Percentiles rank a stretch among this genome's conserved stretches.
phyloP scores from a whole-genome alignment of 2,329 filamentous ascomycete species.

The Amesomyces nigricolor region DNA sequence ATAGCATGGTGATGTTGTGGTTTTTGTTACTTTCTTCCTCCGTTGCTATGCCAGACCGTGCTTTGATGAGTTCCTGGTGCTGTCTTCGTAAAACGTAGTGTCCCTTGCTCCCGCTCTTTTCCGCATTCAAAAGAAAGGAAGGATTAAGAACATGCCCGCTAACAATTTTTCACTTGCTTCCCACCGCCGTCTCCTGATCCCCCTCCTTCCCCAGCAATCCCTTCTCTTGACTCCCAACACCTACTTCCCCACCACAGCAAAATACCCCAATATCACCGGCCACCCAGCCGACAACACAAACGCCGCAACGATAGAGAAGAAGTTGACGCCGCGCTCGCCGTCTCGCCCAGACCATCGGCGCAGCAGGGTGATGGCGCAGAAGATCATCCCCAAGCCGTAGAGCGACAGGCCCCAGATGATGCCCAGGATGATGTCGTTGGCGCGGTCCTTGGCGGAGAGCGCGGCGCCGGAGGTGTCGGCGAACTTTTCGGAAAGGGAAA shows the following conservation, averaged over 20 bases:
- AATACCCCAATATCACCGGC: conserved; percentile 26
- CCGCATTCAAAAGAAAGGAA: too few species aligned
- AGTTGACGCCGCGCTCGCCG: conserved; percentile 28
- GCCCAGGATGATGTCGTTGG: conserved; percentile 31
- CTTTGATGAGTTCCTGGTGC: too few species aligned
- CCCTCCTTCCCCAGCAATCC: background rate
- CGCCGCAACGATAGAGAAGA: conserved; percentile 23
- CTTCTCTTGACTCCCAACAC: background rate
- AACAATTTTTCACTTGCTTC: too few species aligned
- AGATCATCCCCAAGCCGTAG: conserved; percentile 39
- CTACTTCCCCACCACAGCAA: conserved; percentile 13
- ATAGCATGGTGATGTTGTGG: too few species aligned
- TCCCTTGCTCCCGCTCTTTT: too few species aligned
- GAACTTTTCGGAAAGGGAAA: conserved; percentile 33
- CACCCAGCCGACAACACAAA: conserved; percentile 25
- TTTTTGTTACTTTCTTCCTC: too few species aligned
- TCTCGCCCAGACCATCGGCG: conserved; percentile 39
- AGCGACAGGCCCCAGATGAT: conserved; percentile 33
- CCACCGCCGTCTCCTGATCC: too few species aligned
- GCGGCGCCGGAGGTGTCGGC: conserved; percentile 34
- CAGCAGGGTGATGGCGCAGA: conserved; percentile 37
- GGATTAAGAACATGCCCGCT: too few species aligned
- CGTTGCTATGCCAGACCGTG: too few species aligned
- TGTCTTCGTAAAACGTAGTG: too few species aligned
- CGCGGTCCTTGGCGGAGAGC: conserved; percentile 31